Percentiles rank a stretch among this genome's conserved stretches.
phyloP scores from a whole-genome alignment of 2,329 filamentous ascomycete genomes.

The Pseudogymnoascus sp. region DNA sequence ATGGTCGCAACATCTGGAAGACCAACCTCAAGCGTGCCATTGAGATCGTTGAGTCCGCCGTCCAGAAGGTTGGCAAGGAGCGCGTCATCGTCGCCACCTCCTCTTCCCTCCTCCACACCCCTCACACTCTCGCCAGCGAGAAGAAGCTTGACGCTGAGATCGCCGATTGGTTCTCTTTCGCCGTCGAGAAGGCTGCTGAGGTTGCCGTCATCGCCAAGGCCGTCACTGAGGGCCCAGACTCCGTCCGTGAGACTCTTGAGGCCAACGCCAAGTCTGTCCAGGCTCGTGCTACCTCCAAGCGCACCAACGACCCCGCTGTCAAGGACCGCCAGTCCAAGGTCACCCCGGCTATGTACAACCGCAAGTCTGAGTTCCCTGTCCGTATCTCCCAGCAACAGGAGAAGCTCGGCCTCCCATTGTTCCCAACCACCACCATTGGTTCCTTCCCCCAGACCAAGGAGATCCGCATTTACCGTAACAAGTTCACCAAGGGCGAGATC shows the following conservation, averaged over 20 bases:
- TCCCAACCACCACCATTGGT: conserved; percentile 98
- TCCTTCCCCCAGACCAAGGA: conserved; percentile 99
- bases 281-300: conserved; percentile 81
- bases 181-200: conserved; percentile 86
- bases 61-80: conserved; percentile 95
- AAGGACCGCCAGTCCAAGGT: conserved; percentile 93
- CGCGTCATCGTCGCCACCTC: conserved; percentile 95
- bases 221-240: conserved; percentile 81
- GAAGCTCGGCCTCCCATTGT: conserved; percentile 86
- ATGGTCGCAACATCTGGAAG: conserved; percentile 99
- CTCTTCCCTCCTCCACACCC: conserved; percentile 95
- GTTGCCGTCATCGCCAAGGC: conserved; percentile 93
- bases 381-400: conserved; percentile 85
- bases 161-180: conserved; percentile 97
- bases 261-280: conserved; percentile 94
- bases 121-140: conserved; percentile 95
- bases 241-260: conserved; percentile 83
- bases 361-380: conserved; percentile 77
- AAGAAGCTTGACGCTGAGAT: conserved; percentile 95
- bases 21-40: conserved; percentile 97
- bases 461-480: conserved; percentile 93
- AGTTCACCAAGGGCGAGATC: conserved; percentile 98
- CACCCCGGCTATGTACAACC: conserved; percentile 77
- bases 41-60: conserved; percentile 76
- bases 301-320: conserved; percentile 94